Evolutionary conservation across 1,139 yeast genomes (phyloP).

Genomic region (Suhomyces terraborum): DNA sequence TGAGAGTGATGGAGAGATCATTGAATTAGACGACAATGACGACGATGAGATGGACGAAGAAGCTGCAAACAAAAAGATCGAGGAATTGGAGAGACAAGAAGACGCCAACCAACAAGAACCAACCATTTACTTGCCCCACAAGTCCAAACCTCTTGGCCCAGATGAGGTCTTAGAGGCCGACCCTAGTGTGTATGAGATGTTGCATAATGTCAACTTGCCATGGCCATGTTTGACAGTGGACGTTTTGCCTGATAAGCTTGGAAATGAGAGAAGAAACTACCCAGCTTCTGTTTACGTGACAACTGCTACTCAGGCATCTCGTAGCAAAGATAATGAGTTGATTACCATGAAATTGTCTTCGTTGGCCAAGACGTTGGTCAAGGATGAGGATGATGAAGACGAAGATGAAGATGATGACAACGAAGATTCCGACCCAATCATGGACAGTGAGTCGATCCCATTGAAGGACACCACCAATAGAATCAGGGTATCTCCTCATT

Average conservation of each 20-base stretch:
- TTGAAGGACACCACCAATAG: slow-evolving; percentile 86
- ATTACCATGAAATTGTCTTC: slow-evolving; percentile 82
- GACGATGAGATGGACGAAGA: slow-evolving; percentile 57
- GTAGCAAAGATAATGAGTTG: slow-evolving; percentile 83
- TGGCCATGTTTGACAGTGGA: slow-evolving; percentile 98
- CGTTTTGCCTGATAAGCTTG: slow-evolving; percentile 81
- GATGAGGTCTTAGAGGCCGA: slow-evolving; percentile 97
- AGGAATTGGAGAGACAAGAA: slow-evolving; percentile 26
- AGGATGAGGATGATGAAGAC: slow-evolving; percentile 72
- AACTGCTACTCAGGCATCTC: slow-evolving; percentile 93
- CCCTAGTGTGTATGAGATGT: slow-evolving; percentile 93
- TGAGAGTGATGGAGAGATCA: slow-evolving; percentile 89
- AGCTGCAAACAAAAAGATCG: slow-evolving; percentile 24
- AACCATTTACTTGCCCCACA: slow-evolving; percentile 78
- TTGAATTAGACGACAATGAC: slow-evolving; percentile 70
- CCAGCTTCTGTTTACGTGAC: slow-evolving; percentile 87
- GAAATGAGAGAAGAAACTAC: slow-evolving; percentile 82
- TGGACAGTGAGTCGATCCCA: slow-evolving; percentile 80
- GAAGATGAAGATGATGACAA: slow-evolving; percentile 70
- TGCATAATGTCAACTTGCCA: slow-evolving; percentile 89
- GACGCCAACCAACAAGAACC: slow-evolving; percentile 36
- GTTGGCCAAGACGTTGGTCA: slow-evolving; percentile 79
- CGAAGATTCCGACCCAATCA: slow-evolving; percentile 72
- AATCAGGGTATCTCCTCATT: slow-evolving; percentile 80
- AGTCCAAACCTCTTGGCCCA: slow-evolving; percentile 87